These are phyloP conservation scores for Gnetum montanum DNA, from an alignment of 75 land plant species.

Conservation along the genomic window DNA sequence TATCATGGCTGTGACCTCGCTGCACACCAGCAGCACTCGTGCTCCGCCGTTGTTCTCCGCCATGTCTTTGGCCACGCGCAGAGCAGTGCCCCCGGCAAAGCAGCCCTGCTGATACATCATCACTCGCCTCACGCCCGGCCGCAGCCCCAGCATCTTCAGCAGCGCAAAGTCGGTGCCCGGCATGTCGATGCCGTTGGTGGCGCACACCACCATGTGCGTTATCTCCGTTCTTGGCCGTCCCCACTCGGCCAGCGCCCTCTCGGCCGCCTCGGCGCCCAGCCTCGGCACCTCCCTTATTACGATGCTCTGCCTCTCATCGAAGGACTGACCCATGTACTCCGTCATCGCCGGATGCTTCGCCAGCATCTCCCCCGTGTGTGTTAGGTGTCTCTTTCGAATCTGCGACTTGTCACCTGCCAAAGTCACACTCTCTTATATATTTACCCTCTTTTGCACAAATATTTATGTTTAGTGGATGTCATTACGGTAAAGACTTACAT, in stretches of 20 bases:
- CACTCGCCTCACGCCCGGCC: constrained; percentile 30
- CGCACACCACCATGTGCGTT: constrained; percentile 55
- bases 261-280: constrained; percentile 55
- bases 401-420: constrained; percentile 42
- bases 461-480: no score
- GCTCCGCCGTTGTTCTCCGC: constrained; percentile 48
- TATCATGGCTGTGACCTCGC: constrained; percentile 29
- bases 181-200: constrained; percentile 58
- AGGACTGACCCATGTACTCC: constrained; percentile 31
- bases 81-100: constrained; percentile 42
- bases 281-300: constrained; percentile 49
- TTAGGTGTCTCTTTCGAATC: constrained; percentile 43
- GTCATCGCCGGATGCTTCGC: constrained; percentile 32
- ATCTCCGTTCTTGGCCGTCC: constrained; percentile 53
- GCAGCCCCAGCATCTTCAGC: constrained; percentile 37
- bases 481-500: no score
- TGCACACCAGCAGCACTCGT: constrained; percentile 35
- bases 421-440: no score
- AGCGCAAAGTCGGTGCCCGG: constrained; percentile 49
- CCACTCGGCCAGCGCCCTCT: constrained; percentile 54
- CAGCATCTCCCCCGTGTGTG: constrained; percentile 40
- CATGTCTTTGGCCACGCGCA: constrained; percentile 41
- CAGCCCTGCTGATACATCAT: constrained; percentile 47
- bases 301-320: constrained; percentile 42
- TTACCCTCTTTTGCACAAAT: no score